These are phyloP conservation scores for Amanita rubescens DNA, from an alignment of 768 basidiomycete genomes.

Conservation along the genomic window DNA sequence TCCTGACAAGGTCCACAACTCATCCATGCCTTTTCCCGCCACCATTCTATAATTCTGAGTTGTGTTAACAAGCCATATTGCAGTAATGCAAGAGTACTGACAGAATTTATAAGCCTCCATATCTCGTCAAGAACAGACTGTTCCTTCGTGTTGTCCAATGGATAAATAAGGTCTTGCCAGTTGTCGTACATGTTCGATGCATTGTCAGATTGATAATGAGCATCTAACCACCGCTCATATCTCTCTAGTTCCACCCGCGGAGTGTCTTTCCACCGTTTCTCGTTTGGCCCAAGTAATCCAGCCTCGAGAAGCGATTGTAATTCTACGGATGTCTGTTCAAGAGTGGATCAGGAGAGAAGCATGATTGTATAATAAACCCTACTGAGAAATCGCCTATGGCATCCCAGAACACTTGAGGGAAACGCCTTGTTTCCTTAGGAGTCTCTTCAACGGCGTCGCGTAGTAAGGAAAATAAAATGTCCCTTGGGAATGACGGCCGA, in stretches of 20 bases:
- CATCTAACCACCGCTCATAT: constrained; percentile 63
- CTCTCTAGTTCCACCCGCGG: constrained; percentile 49
- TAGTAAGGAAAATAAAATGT: constrained; percentile 58
- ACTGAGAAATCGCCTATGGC: constrained; percentile 79
- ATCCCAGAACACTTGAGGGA: constrained; percentile 76
- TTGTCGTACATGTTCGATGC: constrained; percentile 44
- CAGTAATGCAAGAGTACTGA: constrained; percentile 22
- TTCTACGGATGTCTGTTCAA: constrained; percentile 50
- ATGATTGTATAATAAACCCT: constrained; percentile 6
- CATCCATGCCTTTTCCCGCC: constrained; percentile 50
- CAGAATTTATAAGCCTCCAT: constrained; percentile 58
- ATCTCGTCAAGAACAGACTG: constrained; percentile 45
- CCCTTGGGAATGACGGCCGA: constrained; percentile 55
- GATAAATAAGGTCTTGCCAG: constrained; percentile 51
- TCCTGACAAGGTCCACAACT: constrained; percentile 55
- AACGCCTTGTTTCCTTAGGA: constrained; percentile 65
- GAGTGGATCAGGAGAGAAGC: neutral
- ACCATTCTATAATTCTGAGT: constrained; percentile 51
- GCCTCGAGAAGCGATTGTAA: constrained; percentile 58
- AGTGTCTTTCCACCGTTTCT: constrained; percentile 42
- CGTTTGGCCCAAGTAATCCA: constrained; percentile 51
- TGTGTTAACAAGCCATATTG: neutral
- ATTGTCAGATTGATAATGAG: constrained; percentile 51
- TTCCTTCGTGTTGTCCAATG: constrained; percentile 49
- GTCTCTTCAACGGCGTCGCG: constrained; percentile 68